phyloP scores from a whole-genome alignment of 306 rosid species.

The Quercus berberidifolia region DNA sequence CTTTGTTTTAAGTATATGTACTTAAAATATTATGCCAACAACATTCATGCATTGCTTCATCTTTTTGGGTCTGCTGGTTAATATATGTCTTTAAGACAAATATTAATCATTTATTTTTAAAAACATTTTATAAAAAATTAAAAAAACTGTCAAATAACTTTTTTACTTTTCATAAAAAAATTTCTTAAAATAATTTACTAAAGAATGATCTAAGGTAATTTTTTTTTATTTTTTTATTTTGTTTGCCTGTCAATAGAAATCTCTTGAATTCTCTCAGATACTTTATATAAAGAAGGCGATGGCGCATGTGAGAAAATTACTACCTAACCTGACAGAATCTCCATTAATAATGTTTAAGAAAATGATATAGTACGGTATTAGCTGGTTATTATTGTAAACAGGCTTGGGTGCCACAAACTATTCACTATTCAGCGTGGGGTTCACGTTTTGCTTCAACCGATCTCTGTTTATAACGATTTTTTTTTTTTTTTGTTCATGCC shows the following conservation, averaged over 20 bases:
- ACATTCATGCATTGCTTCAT: too few relatives aligned
- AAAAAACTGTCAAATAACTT: too few relatives aligned
- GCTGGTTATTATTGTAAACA: not conserved
- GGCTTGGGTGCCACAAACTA: not conserved
- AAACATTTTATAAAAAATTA: too few relatives aligned
- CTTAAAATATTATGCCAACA: too few relatives aligned
- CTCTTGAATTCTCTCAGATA: not conserved
- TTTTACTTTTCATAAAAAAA: too few relatives aligned
- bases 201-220: fast-evolving
- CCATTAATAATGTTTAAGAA: not conserved
- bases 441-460: conserved; percentile 17
- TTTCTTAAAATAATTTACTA: too few relatives aligned
- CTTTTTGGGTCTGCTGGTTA: too few relatives aligned
- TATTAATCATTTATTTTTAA: fast-evolving
- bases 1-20: too few relatives aligned
- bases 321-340: conserved; percentile 14
- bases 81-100: too few relatives aligned
- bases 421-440: conserved; percentile 13
- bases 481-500: too few relatives aligned
- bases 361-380: too few relatives aligned
- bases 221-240: too few relatives aligned
- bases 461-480: not conserved
- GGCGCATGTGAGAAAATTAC: not conserved
- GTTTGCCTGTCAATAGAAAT: not conserved
- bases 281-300: conserved; percentile 11